A percentile compares a stretch with the other conserved stretches of the same genome.
phyloP scores from a whole-genome alignment of 2,329 filamentous ascomycete species.

The Diplocarpon mali region DNA sequence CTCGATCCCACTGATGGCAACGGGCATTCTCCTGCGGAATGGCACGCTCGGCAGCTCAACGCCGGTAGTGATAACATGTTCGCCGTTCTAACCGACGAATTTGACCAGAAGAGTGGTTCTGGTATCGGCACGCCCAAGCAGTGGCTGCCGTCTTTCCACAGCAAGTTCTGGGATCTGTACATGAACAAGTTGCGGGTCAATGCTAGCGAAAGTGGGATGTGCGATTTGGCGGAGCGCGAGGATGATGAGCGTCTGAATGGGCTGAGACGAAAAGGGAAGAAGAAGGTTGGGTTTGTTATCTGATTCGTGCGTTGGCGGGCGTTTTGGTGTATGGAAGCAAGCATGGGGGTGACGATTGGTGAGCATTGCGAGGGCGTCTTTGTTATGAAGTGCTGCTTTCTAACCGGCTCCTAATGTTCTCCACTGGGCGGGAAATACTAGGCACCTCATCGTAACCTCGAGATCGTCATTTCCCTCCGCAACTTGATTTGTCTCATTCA shows the following conservation, averaged over 20 bases:
- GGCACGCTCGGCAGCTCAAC: constrained; percentile 10
- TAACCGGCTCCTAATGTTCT: too few relatives aligned
- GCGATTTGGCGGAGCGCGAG: constrained; percentile 13
- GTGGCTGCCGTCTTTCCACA: constrained; percentile 15
- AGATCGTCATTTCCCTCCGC: too few relatives aligned
- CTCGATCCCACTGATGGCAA: not conserved
- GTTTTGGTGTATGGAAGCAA: not conserved
- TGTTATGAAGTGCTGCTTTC: too few relatives aligned
- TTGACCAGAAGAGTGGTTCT: not conserved
- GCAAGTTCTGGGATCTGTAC: constrained; percentile 24
- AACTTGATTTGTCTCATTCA: too few relatives aligned
- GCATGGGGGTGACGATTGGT: too few relatives aligned
- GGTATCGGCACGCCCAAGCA: constrained; percentile 1
- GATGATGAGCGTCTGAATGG: constrained; percentile 2
- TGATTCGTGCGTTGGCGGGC: not conserved
- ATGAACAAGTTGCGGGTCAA: constrained; percentile 27
- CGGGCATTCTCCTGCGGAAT: not conserved
- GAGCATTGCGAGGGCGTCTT: too few relatives aligned
- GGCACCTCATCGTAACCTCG: too few relatives aligned
- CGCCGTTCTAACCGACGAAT: not conserved
- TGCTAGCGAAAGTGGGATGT: constrained; percentile 22
- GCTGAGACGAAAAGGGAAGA: not conserved
- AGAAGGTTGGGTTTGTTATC: not conserved
- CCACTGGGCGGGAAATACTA: too few relatives aligned
- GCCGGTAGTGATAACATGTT: not conserved